Base-by-base conservation (phyloP, 352 stramenopile genomes). In the Blastocystis sp. region DNA sequence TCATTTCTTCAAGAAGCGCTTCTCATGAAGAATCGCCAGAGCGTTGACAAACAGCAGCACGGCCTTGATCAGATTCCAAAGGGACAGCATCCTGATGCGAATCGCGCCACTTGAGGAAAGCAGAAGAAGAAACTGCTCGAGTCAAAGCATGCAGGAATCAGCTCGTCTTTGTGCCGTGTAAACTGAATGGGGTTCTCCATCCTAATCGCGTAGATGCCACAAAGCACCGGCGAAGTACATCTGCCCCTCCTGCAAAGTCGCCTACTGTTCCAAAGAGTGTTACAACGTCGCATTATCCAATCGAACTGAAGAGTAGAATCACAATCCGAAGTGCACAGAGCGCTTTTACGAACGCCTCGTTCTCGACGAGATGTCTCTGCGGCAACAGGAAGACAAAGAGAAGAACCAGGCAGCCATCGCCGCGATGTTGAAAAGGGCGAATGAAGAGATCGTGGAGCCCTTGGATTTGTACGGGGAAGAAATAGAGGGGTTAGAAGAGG, bases 21-120 rank as follows among this genome's bases (percentile, higher is more conserved):
- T 94, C 86, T 95, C 93, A 80, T 95, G 92, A 70, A 95, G 90
- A 79, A 95, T 94, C 86, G 92, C 94, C 76, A 95, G 91, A 45
- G 92, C 92, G 89, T 95, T 95, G 5, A 92, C 93, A 70, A 94
- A 92, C 89, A 95, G 78, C 76, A 95, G 89, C 60, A 92, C 95
- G 89, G 93, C 93, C 48, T 94, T 92, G 89, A 95, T 92, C 88
- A 95, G 94, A 90, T 95, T 94, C 93, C 93, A 95, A 77, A 95
- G 89, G 66, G 94, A 92, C 69, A 92, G 92, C 93, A 95, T 95
- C 7, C 11, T 34, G 14, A 81, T 69, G 19, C 19, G 21, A 65
- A 62, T 53, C 19, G 52, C 10, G 34, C 45, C 10, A 74, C n/a
- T 17, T 10, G n/a, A 69, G n/a, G 21, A 53, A 23, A 74, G 19